Evolutionary conservation across 78 protist genomes (phyloP).

Genomic region (Dictyostelium purpureum): DNA sequence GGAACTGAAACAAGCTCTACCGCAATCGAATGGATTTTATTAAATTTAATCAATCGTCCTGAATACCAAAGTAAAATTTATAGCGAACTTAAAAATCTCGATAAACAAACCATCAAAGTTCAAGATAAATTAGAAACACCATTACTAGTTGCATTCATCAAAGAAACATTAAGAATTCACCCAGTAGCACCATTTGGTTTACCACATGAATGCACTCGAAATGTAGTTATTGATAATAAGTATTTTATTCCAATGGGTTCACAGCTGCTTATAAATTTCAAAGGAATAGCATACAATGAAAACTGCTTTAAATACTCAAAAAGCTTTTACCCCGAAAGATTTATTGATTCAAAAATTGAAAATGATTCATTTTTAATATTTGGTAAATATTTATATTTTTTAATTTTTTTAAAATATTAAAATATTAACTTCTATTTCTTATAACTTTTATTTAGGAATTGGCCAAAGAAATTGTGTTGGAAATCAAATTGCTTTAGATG

Average conservation of each 20-base stretch:
- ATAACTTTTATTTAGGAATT: slow-evolving; percentile 2
- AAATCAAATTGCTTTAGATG: background rate
- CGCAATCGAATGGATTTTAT: background rate
- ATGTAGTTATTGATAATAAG: background rate
- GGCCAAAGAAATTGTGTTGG: slow-evolving; percentile 61
- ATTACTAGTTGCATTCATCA: background rate
- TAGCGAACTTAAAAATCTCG: background rate
- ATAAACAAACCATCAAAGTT: background rate
- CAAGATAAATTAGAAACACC: background rate
- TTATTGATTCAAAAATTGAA: slow-evolving; percentile 6
- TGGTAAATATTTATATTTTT: no score
- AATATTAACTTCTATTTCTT: no score
- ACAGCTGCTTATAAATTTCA: background rate
- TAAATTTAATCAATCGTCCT: background rate
- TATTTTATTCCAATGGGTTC: slow-evolving; percentile 12
- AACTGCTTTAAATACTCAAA: background rate
- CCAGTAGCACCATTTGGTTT: slow-evolving; percentile 1
- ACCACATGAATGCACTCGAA: background rate
- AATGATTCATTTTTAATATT: no score
- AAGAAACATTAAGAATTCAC: slow-evolving; percentile 1
- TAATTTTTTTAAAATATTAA: no score
- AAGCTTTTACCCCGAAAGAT: slow-evolving; percentile 4
- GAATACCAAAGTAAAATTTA: background rate
- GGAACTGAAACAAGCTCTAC: slow-evolving; percentile 10
- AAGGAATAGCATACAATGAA: background rate